phyloP scores from a whole-genome alignment of 345 rosid species.

The Citrus sp. region DNA sequence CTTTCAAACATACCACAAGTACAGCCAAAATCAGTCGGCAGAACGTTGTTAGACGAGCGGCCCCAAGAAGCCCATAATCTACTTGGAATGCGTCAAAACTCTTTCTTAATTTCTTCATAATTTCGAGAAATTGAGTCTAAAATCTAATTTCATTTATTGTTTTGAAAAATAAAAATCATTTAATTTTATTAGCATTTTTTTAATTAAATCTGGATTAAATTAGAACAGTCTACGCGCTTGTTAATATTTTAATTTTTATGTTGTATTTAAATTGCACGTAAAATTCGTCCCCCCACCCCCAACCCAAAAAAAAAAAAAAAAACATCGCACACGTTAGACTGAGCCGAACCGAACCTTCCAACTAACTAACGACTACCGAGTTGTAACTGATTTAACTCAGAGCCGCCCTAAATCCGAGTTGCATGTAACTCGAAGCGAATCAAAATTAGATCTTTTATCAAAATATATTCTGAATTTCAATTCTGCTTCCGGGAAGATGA shows the following conservation, averaged over 20 bases:
- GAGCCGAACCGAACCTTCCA: background rate
- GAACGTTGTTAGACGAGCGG: slow-evolving; percentile 31
- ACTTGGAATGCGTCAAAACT: background rate
- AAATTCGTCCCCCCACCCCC: no score
- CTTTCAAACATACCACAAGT: background rate
- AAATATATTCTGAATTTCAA: background rate
- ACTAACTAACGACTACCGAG: background rate
- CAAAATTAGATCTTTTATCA: background rate
- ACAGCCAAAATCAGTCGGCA: slow-evolving; percentile 36
- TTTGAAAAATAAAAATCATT: no score
- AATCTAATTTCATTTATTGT: no score
- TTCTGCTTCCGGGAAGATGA: background rate
- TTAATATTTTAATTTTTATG: no score
- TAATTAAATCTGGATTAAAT: no score
- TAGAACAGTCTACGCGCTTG: accelerated
- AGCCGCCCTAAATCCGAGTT: background rate
- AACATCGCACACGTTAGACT: background rate
- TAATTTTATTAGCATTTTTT: no score
- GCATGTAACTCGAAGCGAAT: background rate
- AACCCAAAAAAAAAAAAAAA: no score
- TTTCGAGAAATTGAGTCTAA: background rate
- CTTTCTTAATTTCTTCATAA: background rate
- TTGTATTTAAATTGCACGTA: no score
- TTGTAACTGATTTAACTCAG: background rate
- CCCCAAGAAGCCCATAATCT: slow-evolving; percentile 35